Conservation (phyloP, 129 eudicot genomes). For the Flaveria ramosissima region DNA sequence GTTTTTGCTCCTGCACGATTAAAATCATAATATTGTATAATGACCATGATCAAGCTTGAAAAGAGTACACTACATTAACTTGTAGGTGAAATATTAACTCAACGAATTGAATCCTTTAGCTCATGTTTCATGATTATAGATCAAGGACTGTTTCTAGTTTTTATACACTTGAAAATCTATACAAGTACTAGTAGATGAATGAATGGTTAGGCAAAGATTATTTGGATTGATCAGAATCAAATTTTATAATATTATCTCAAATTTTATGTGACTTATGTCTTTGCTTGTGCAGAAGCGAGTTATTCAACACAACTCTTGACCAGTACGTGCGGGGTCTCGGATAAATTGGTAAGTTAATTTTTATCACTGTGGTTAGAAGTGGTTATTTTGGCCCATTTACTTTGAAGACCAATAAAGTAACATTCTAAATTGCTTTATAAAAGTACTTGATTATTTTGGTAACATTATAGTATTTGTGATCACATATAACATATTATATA, state of each 20-base stretch:
- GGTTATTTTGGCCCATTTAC: neutral
- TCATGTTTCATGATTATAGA: neutral
- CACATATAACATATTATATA: neutral
- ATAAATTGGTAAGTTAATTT: slow-evolving; percentile 32
- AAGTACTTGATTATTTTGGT: neutral
- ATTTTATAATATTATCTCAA: neutral
- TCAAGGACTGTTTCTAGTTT: neutral
- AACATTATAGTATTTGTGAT: neutral
- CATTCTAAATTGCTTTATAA: neutral
- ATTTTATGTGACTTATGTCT: neutral
- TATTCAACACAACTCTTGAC: slow-evolving; percentile 71
- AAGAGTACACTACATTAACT: neutral
- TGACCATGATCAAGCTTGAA: neutral
- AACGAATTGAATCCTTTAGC: slow-evolving; percentile 1
- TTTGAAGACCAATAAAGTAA: neutral
- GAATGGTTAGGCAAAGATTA: neutral
- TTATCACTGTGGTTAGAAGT: slow-evolving; percentile 19
- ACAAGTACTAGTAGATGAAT: slow-evolving; percentile 1
- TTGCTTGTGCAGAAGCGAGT: slow-evolving; percentile 56
- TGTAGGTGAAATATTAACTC: neutral
- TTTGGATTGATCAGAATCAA: neutral
- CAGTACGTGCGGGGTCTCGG: slow-evolving; percentile 90
- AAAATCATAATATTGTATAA: neutral
- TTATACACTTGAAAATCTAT: slow-evolving; percentile 8
- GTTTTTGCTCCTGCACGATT: neutral